Percentiles rank a stretch among this genome's conserved stretches.
Conservation (phyloP, 176 grass and related monocot genomes). For the Areca catechu region DNA sequence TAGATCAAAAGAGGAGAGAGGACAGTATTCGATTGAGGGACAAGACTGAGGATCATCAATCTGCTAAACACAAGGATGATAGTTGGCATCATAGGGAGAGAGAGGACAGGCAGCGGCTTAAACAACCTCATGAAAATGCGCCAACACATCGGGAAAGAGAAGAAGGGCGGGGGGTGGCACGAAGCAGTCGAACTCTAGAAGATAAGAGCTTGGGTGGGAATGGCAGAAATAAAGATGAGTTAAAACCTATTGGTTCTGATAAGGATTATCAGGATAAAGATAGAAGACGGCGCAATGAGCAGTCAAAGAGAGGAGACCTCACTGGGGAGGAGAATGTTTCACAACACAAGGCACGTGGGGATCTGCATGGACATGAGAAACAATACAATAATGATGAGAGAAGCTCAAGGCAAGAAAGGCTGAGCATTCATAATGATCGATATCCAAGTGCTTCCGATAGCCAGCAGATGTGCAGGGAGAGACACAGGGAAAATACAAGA, state of each 20-base stretch:
- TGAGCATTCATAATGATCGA: constrained; percentile 38
- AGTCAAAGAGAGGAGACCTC: constrained; percentile 36
- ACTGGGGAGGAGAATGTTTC: constrained; percentile 40
- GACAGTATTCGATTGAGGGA: constrained; percentile 44
- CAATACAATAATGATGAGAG: constrained; percentile 48
- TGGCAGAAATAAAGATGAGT: constrained; percentile 51
- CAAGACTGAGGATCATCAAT: constrained; percentile 46
- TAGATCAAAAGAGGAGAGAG: constrained; percentile 71
- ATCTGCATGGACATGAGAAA: constrained; percentile 55
- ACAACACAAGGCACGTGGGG: constrained; percentile 46
- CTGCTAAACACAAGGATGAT: constrained; percentile 50
- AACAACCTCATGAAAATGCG: constrained; percentile 45
- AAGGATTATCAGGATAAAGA: constrained; percentile 52
- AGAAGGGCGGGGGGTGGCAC: constrained; percentile 52
- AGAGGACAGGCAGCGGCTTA: constrained; percentile 76
- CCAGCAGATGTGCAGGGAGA: constrained; percentile 49
- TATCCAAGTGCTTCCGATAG: constrained; percentile 41
- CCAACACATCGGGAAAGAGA: constrained; percentile 47
- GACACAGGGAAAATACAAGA: constrained; percentile 56
- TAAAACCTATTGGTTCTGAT: constrained; percentile 32
- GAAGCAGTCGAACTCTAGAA: constrained; percentile 36
- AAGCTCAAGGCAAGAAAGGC: constrained; percentile 66
- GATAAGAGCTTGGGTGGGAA: constrained; percentile 34
- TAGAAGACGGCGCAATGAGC: constrained; percentile 33
- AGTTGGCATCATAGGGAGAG: constrained; percentile 65